phyloP scores from a whole-genome alignment of 768 basidiomycete genomes.

The Boletus rufocinnamomeus region DNA sequence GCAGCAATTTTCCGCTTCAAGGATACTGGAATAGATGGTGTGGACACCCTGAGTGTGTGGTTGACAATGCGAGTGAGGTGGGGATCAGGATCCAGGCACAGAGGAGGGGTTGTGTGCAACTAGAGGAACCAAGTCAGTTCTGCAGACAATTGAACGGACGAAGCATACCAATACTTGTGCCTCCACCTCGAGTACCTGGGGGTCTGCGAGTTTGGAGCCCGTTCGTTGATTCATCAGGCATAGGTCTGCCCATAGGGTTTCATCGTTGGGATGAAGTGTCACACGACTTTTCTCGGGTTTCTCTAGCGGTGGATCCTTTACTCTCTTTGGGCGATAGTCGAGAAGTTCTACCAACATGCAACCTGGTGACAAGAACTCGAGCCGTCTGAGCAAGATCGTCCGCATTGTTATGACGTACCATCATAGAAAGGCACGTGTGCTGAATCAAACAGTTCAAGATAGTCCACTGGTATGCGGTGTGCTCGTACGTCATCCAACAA shows the following conservation, averaged over 20 bases:
- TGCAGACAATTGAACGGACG: neutral
- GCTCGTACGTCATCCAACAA: constrained; percentile 82
- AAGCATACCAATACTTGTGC: constrained; percentile 65
- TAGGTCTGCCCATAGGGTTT: constrained; percentile 79
- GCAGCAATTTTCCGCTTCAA: constrained; percentile 75
- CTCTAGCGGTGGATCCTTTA: constrained; percentile 57
- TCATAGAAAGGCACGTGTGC: constrained; percentile 80
- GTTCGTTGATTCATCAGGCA: constrained; percentile 64
- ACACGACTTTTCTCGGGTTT: constrained; percentile 67
- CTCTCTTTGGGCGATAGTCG: constrained; percentile 66
- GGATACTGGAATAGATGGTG: constrained; percentile 69
- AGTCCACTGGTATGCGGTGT: constrained; percentile 83
- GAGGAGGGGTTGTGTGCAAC: constrained; percentile 72
- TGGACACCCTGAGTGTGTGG: constrained; percentile 68
- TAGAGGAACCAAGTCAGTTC: constrained; percentile 33
- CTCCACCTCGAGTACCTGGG: constrained; percentile 72
- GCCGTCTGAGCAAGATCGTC: constrained; percentile 1
- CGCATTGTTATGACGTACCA: constrained; percentile 46
- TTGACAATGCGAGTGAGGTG: constrained; percentile 77
- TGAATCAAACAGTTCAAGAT: constrained; percentile 76
- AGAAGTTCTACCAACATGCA: constrained; percentile 84
- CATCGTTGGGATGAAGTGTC: constrained; percentile 74
- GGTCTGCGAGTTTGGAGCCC: constrained; percentile 66
- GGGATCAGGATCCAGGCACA: constrained; percentile 80
- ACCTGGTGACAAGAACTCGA: constrained; percentile 44